A percentile compares a stretch with the other conserved stretches of the same genome.
These are phyloP conservation scores for Trichoderma orchidacearum DNA, from an alignment of 495 filamentous ascomycete species.

Conservation along the genomic window DNA sequence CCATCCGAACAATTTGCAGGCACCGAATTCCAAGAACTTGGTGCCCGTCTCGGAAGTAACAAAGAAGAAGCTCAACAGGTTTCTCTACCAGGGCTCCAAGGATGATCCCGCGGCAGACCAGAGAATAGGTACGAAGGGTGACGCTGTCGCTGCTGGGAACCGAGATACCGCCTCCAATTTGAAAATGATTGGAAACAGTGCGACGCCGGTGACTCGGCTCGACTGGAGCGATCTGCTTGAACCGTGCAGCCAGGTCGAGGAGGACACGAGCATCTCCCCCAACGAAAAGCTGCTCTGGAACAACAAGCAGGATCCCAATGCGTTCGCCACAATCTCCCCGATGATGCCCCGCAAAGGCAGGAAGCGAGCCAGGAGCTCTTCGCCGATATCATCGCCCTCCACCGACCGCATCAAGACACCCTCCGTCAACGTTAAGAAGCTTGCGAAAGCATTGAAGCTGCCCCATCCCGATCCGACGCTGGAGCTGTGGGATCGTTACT, in stretches of 20 bases:
- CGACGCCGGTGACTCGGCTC: conserved; percentile 62
- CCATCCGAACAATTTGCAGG: conserved; percentile 19
- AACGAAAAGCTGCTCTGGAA: conserved; percentile 28
- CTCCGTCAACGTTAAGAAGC: conserved; percentile 28
- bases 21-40: conserved; percentile 11
- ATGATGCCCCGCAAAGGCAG: conserved; percentile 33
- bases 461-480: conserved; percentile 70
- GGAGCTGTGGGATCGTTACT: conserved; percentile 80
- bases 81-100: conserved; percentile 23
- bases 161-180: conserved; percentile 4
- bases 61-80: conserved; percentile 35
- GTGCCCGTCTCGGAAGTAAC: conserved; percentile 32
- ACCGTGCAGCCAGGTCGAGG: conserved; percentile 38
- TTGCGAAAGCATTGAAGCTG: conserved; percentile 49
- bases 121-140: background rate
- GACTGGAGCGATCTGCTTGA: conserved; percentile 72
- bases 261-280: conserved; percentile 29
- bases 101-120: conserved; percentile 8
- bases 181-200: conserved; percentile 34
- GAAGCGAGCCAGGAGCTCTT: conserved; percentile 73
- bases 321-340: conserved; percentile 30
- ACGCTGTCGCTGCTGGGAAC: conserved; percentile 2
- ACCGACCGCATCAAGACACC: conserved; percentile 15
- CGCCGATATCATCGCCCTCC: conserved; percentile 57
- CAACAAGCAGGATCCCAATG: conserved; percentile 15